These are phyloP conservation scores for Puya raimondii DNA, from an alignment of 176 grass and related monocot genomes.

Conservation along the genomic window DNA sequence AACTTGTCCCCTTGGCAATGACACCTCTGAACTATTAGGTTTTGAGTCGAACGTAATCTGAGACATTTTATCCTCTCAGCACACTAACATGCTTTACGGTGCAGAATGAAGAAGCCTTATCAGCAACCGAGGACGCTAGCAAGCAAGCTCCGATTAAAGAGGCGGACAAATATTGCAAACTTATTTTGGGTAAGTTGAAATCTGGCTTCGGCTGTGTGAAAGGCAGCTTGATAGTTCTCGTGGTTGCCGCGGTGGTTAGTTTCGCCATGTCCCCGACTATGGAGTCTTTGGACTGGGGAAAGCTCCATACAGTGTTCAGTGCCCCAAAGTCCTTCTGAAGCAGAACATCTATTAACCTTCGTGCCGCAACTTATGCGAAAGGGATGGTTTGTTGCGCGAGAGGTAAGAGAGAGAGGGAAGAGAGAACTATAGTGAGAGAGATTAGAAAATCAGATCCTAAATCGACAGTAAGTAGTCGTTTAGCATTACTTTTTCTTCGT, in stretches of 20 bases:
- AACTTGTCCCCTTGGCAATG: not conserved
- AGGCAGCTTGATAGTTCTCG: slow-evolving; percentile 34
- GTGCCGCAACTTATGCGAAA: not conserved
- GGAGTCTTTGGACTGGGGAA: slow-evolving; percentile 41
- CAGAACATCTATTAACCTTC: slow-evolving; percentile 4
- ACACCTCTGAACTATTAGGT: not conserved
- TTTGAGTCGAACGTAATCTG: not conserved
- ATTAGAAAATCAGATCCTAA: not conserved
- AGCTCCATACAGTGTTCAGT: slow-evolving; percentile 38
- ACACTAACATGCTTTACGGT: slow-evolving; percentile 8
- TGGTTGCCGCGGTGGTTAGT: slow-evolving; percentile 29
- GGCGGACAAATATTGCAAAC: slow-evolving; percentile 83
- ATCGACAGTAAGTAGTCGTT: not conserved
- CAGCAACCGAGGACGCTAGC: slow-evolving; percentile 27
- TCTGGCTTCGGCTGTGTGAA: slow-evolving; percentile 50
- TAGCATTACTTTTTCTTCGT: slow-evolving; percentile 1
- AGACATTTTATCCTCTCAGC: slow-evolving; percentile 1
- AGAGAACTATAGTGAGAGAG: not conserved
- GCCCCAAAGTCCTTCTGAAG: slow-evolving; percentile 40
- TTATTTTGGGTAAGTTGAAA: slow-evolving; percentile 55
- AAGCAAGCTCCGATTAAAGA: slow-evolving; percentile 57
- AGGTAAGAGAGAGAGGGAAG: not conserved
- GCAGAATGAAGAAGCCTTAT: slow-evolving; percentile 65
- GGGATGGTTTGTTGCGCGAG: not conserved
- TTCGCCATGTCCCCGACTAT: slow-evolving; percentile 38